phyloP scores from a whole-genome alignment of 306 rosid genomes.

The Castanospermum australe region DNA sequence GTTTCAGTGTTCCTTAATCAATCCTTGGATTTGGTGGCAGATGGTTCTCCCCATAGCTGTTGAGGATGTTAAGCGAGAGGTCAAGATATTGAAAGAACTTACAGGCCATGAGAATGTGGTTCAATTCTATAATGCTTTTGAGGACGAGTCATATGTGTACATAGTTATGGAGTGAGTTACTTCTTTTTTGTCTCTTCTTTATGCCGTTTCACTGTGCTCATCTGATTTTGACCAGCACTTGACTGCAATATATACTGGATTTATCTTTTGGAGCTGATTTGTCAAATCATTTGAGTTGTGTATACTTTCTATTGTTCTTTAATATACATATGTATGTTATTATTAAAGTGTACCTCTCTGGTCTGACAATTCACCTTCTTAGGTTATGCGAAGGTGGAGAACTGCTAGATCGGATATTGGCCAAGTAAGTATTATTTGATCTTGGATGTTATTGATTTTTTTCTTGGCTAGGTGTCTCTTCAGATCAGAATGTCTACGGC shows the following conservation, averaged over 20 bases:
- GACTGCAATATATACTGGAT: not conserved
- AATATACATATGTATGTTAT: not conserved
- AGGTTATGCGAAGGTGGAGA: slow-evolving; percentile 99
- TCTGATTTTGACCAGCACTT: slow-evolving; percentile 22
- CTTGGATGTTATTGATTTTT: slow-evolving; percentile 14
- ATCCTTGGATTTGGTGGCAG: slow-evolving; percentile 56
- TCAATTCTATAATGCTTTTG: slow-evolving; percentile 79
- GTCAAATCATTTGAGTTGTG: slow-evolving; percentile 8
- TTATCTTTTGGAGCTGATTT: slow-evolving; percentile 22
- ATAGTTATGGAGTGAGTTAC: slow-evolving; percentile 97
- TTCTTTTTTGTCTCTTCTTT: slow-evolving; percentile 1
- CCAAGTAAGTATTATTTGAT: slow-evolving; percentile 67
- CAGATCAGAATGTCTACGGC: not conserved
- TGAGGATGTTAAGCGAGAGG: slow-evolving; percentile 98
- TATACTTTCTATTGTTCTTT: not conserved
- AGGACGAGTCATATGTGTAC: slow-evolving; percentile 89
- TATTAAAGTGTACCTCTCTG: not conserved
- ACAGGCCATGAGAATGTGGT: slow-evolving; percentile 98
- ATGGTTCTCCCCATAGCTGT: slow-evolving; percentile 98
- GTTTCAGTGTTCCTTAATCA: not conserved
- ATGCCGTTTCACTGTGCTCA: not conserved
- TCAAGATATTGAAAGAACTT: slow-evolving; percentile 83
- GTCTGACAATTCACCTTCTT: slow-evolving; percentile 1
- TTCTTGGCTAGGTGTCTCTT: not conserved
- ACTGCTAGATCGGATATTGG: slow-evolving; percentile 89